These are phyloP conservation scores for Dothiorella sarmentorum DNA, from an alignment of 2,329 filamentous ascomycete genomes.

Conservation along the genomic window DNA sequence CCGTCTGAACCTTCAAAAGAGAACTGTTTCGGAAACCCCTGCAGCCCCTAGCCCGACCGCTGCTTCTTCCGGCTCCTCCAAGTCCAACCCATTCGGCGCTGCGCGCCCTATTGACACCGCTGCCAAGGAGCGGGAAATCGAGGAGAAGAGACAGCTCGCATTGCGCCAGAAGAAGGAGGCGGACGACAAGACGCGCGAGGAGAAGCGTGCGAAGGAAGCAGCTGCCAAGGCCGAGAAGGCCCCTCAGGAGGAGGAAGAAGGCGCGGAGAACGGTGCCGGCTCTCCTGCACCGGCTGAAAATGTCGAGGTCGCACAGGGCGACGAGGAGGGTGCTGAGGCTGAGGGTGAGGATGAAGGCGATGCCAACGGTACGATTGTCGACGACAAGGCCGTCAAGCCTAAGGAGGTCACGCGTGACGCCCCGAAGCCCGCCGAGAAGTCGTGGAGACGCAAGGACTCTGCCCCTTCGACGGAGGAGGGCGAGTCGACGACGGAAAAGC, in stretches of 20 bases:
- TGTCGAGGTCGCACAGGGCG: constrained; percentile 55
- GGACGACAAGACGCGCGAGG: constrained; percentile 79
- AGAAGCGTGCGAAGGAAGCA: constrained; percentile 53
- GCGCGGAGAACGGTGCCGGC: constrained; percentile 21
- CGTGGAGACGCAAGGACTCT: constrained; percentile 39
- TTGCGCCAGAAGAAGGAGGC: constrained; percentile 80
- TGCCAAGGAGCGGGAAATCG: constrained; percentile 81
- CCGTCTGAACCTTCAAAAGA: constrained; percentile 82
- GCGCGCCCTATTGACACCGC: constrained; percentile 93
- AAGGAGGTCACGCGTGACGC: constrained; percentile 52
- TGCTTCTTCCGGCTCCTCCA: constrained; percentile 63
- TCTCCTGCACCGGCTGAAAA: constrained; percentile 42
- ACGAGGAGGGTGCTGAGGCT: constrained; percentile 32
- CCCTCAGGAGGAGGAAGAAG: constrained; percentile 37
- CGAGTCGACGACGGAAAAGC: constrained; percentile 43
- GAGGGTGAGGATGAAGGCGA: constrained; percentile 33
- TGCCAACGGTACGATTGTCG: constrained; percentile 50
- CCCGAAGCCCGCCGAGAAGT: constrained; percentile 38
- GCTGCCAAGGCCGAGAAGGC: constrained; percentile 61
- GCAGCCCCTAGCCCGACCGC: constrained; percentile 41
- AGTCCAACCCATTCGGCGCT: constrained; percentile 89
- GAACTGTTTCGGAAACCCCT: constrained; percentile 78
- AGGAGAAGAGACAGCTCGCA: constrained; percentile 75
- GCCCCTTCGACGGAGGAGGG: constrained; percentile 32
- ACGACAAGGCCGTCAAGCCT: constrained; percentile 54